Conservation (phyloP, 169 alveolate genomes). For the Cyclospora cayetanensis region DNA sequence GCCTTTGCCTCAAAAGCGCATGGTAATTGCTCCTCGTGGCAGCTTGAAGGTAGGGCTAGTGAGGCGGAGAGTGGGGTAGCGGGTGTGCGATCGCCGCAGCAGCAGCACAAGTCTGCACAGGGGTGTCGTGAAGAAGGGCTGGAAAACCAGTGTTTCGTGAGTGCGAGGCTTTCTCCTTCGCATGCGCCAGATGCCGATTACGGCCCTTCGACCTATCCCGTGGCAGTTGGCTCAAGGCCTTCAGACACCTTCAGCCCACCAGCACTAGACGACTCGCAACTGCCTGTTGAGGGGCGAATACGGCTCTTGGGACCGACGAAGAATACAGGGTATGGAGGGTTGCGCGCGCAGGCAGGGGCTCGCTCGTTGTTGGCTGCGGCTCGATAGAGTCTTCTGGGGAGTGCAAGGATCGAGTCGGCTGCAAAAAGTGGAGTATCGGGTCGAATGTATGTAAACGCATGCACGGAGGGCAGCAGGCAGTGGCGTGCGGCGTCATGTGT, state of each 20-base stretch:
- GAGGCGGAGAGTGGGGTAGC: too few relatives aligned
- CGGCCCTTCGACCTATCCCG: too few relatives aligned
- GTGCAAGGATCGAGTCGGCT: neutral
- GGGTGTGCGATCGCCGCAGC: neutral
- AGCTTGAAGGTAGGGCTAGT: constrained; percentile 18
- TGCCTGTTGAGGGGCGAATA: constrained; percentile 45
- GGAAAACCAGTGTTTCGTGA: too few relatives aligned
- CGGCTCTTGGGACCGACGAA: constrained; percentile 8
- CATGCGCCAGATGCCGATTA: too few relatives aligned
- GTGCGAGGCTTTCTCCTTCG: too few relatives aligned
- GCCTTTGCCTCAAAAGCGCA: constrained; percentile 37
- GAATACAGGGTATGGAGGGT: constrained; percentile 33
- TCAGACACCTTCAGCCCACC: neutral
- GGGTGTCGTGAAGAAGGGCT: too few relatives aligned
- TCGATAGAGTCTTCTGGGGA: neutral
- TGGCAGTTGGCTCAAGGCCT: neutral
- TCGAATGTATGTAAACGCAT: neutral
- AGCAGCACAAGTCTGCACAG: too few relatives aligned
- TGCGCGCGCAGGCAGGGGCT: neutral
- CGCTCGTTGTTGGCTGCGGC: neutral
- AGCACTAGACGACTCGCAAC: constrained; percentile 5
- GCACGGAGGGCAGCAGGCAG: neutral
- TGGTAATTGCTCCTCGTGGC: constrained; percentile 49
- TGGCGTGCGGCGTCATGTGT: neutral
- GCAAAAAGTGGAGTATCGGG: neutral